These are phyloP conservation scores for Primulina huaijiensis DNA, from an alignment of 257 asterid species.

Conservation along the genomic window DNA sequence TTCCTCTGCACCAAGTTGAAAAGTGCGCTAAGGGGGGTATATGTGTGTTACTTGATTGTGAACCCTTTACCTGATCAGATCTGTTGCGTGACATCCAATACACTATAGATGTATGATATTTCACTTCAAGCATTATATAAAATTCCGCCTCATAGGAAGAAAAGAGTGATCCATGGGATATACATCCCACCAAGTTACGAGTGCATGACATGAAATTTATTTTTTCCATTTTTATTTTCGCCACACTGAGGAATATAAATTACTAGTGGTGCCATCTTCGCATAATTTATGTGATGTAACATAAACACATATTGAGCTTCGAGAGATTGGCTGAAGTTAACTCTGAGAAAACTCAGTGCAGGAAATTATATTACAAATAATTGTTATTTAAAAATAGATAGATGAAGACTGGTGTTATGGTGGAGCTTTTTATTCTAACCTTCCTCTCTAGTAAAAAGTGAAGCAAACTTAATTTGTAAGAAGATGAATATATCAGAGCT, in stretches of 20 bases:
- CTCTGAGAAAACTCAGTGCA: slow-evolving; percentile 1
- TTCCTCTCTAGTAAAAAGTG: slow-evolving; percentile 10
- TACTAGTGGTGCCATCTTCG: slow-evolving; percentile 10
- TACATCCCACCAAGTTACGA: not conserved
- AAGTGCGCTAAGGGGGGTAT: not conserved
- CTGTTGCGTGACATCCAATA: not conserved
- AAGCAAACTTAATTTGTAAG: slow-evolving; percentile 8
- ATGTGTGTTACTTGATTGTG: not conserved
- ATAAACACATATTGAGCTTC: not conserved
- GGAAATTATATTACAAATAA: slow-evolving; percentile 16
- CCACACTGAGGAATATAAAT: not conserved
- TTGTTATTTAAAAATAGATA: not conserved
- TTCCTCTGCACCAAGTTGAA: not conserved
- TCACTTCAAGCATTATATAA: not conserved
- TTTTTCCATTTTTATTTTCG: no score
- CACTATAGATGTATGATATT: not conserved
- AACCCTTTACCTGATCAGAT: not conserved
- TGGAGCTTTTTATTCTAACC: not conserved
- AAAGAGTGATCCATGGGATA: not conserved
- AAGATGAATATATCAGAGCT: slow-evolving; percentile 4
- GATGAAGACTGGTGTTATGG: slow-evolving; percentile 6
- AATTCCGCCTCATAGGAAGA: not conserved
- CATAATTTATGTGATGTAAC: not conserved
- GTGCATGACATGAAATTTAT: not conserved
- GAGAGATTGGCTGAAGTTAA: slow-evolving; percentile 18